Base-by-base conservation (phyloP, 192 early-diverging fungal species). In the Coemansia sp. region DNA sequence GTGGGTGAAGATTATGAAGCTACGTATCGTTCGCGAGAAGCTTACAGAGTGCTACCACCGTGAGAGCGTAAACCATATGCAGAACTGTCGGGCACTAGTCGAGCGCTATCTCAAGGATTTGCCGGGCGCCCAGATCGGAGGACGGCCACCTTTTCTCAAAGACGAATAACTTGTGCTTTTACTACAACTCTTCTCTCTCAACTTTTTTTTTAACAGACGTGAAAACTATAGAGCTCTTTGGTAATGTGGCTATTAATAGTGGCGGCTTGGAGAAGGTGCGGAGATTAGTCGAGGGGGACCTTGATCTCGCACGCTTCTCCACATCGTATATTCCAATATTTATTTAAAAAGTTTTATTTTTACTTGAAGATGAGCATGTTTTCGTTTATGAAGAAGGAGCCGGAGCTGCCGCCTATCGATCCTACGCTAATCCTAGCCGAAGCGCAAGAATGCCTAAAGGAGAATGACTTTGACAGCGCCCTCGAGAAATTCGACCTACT, bases 41-140 rank as follows among this genome's bases (percentile, higher is more conserved):
- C 85, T 97, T 61, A 86, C 88, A 67, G 93, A 94, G 89, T 98
- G 96, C 87, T 93, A 95, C 80, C 84, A 87, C 35, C 88, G 91
- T 48, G 94, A 98, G 82, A 92, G 94, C 62, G 94, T 94, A 65
- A 98, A 98, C 85, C 92, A 95, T 79, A 87, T 91, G 81, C 86
- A 96, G 71, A 96, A 93, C 86, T 98, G 96, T 86, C 87, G 92
- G 37, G 85, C 88, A 21, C 84, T 98, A 17, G 88, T 87, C 8
- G 86, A 92, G 63, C 86, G 91, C 68, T 98, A 98, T 78, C 77
- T 98, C 63, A 86, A 86, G 54, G 72, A 83, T 9, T 70, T 83
- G 24, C 81, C 81, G 11, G 77, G 67, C 11, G 81, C 81, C 5
- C 73, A 68, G 54, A 83, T 83, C 31, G 69, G 69, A 27, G 76